These are phyloP conservation scores for Boletus subluridellus DNA, from an alignment of 1,284 basidiomycete species.

Conservation along the genomic window DNA sequence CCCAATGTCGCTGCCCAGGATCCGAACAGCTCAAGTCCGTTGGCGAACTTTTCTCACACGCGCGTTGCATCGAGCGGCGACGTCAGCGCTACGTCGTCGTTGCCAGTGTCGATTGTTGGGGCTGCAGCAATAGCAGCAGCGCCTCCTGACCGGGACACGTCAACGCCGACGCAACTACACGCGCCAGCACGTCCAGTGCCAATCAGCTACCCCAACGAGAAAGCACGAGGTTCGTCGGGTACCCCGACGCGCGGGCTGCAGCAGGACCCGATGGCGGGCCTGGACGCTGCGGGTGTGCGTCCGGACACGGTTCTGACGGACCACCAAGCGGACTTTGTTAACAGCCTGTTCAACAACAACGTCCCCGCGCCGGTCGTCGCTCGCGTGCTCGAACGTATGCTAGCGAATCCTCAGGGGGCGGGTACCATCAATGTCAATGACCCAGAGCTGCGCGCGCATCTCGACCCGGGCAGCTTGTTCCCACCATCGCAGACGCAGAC, in stretches of 20 bases:
- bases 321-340: conserved; percentile 24
- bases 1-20: not conserved
- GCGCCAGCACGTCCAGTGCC: not conserved
- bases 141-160: not conserved
- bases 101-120: not conserved
- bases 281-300: not conserved
- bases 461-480: not conserved
- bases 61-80: conserved; percentile 1
- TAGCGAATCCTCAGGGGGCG: conserved; percentile 15
- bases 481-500: not conserved
- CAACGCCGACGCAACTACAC: not conserved
- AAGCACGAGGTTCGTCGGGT: not conserved
- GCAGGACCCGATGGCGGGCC: not conserved
- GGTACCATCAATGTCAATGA: conserved; percentile 7
- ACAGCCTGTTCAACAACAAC: conserved; percentile 17
- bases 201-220: conserved; percentile 11
- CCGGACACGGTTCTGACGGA: conserved; percentile 17
- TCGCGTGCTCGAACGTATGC: conserved; percentile 28
- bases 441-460: conserved; percentile 12
- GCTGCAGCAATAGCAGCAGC: not conserved
- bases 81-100: not conserved
- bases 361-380: conserved; percentile 28
- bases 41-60: not conserved
- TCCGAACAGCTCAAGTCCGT: not conserved
- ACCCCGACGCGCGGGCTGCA: not conserved